phyloP scores from a whole-genome alignment of 2,329 filamentous ascomycete species.

The Paecilomyces dactylethromorphus region DNA sequence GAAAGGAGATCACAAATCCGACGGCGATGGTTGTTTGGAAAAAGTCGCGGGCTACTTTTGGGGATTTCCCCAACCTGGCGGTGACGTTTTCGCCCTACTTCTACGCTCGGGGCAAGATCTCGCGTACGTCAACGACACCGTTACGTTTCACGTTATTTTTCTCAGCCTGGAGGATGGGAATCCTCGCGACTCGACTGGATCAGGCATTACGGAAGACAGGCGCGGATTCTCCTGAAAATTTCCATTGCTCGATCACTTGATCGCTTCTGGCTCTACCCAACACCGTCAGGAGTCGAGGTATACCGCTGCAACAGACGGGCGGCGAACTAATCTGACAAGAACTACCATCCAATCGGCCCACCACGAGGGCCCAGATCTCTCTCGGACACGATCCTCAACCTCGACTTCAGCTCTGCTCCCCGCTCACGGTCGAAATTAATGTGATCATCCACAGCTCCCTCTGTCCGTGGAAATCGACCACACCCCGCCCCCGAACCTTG shows the following conservation, averaged over 20 bases:
- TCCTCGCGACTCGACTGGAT: not conserved
- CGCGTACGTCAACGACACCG: not conserved
- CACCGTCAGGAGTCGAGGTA: not conserved
- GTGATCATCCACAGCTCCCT: not conserved
- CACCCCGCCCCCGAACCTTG: not conserved
- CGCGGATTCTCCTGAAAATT: not conserved
- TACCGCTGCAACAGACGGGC: not conserved
- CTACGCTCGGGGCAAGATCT: not conserved
- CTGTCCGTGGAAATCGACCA: not conserved
- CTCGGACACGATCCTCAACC: not conserved
- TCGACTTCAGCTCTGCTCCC: not conserved
- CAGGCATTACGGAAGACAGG: too few relatives aligned
- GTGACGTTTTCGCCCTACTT: not conserved
- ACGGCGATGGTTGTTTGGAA: not conserved
- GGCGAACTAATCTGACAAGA: not conserved
- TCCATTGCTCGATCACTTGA: not conserved
- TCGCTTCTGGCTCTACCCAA: too few relatives aligned
- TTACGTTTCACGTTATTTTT: not conserved
- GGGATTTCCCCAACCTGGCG: not conserved
- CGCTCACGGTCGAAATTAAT: not conserved
- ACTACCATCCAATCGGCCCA: slow-evolving; percentile 2
- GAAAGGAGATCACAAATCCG: not conserved
- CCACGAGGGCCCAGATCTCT: slow-evolving; percentile 1
- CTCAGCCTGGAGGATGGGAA: not conserved
- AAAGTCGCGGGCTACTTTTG: not conserved